phyloP scores from a whole-genome alignment of 306 rosid species.

The Medicago arabica region DNA sequence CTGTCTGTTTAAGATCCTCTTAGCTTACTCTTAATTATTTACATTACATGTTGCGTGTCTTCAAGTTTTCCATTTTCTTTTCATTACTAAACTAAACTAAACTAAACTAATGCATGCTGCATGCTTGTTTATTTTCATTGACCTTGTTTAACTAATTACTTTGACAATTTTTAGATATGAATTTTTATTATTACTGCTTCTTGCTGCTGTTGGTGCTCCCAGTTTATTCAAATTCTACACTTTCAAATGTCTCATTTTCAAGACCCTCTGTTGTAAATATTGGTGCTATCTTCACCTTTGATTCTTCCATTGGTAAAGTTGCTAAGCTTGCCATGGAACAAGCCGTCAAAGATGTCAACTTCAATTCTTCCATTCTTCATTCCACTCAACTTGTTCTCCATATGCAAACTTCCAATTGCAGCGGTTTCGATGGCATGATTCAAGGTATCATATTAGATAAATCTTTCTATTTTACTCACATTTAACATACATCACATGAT shows the following conservation, averaged over 20 bases:
- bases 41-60: background rate
- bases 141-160: background rate
- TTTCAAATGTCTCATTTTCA: slow-evolving; percentile 40
- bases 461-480: too few relatives aligned
- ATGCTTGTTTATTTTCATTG: background rate
- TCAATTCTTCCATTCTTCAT: slow-evolving; percentile 63
- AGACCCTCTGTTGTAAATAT: slow-evolving; percentile 65
- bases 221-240: slow-evolving; percentile 32
- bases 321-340: slow-evolving; percentile 81
- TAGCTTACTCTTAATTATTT: background rate
- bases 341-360: slow-evolving; percentile 86
- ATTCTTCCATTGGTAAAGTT: slow-evolving; percentile 79
- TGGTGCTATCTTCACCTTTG: slow-evolving; percentile 79
- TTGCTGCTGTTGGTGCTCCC: background rate
- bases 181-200: background rate
- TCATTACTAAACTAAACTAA: background rate
- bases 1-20: too few relatives aligned
- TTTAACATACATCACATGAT: too few relatives aligned
- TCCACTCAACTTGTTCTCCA: slow-evolving; percentile 58
- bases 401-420: slow-evolving; percentile 70
- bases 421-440: slow-evolving; percentile 84
- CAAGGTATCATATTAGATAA: slow-evolving; percentile 70
- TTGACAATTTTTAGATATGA: background rate
- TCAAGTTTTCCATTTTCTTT: background rate
- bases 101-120: background rate